Evolutionary conservation across 1,139 yeast species (phyloP).

Genomic region (Candida sanyaensis): DNA sequence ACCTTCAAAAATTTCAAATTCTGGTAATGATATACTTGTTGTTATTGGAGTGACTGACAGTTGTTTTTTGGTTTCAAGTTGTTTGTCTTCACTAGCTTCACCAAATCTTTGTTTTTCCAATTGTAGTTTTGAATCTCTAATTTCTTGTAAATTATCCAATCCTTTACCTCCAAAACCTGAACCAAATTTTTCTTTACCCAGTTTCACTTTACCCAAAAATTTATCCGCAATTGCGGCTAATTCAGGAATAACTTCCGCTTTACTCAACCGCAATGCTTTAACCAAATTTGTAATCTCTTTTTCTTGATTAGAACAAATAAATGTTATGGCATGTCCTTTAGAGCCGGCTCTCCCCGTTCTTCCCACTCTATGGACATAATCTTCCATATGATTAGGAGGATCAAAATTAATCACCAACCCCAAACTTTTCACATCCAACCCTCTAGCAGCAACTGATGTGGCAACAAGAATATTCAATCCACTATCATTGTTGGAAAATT

Average conservation of each 20-base stretch:
- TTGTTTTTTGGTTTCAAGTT: constrained; percentile 1
- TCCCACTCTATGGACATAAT: constrained; percentile 95
- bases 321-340: constrained; percentile 75
- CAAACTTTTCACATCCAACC: constrained; percentile 84
- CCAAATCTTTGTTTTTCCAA: constrained; percentile 47
- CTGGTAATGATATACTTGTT: constrained; percentile 28
- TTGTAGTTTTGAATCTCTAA: constrained; percentile 58
- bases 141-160: constrained; percentile 72
- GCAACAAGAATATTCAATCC: constrained; percentile 70
- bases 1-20: constrained; percentile 55
- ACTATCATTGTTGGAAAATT: constrained; percentile 59
- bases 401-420: constrained; percentile 83
- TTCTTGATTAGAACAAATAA: constrained; percentile 66
- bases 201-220: constrained; percentile 63
- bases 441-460: constrained; percentile 94
- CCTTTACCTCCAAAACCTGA: constrained; percentile 96
- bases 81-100: constrained; percentile 16
- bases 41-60: too few species aligned
- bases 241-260: constrained; percentile 52
- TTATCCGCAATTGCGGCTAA: constrained; percentile 54
- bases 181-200: constrained; percentile 67
- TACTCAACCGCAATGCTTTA: constrained; percentile 62
- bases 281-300: constrained; percentile 72
- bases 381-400: constrained; percentile 91
- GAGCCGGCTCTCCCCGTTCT: constrained; percentile 94